Evolutionary conservation across 176 grass and related monocot species (phyloP), one percentile per base, ranked within the genome.

Genomic region (Carex myosuroides): DNA sequence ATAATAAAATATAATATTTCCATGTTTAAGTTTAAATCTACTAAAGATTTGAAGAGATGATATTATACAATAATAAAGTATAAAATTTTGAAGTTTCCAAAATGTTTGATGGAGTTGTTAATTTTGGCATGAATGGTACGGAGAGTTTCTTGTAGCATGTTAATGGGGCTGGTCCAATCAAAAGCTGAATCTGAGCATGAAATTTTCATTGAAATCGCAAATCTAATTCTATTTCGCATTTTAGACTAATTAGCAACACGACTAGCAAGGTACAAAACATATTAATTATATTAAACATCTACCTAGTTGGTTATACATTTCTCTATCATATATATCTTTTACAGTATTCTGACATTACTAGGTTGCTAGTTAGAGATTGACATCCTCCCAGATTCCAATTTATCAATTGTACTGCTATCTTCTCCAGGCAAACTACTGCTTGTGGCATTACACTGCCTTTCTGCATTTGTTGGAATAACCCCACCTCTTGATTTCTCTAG

Each of bases 301-400:
- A 1, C 55, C 13, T 13, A 57, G 3, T 55, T 55, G 53, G 53
- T 55, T 55, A 55, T 33, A 41, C 2, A 71, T 71, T 64, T 71
- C 37, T 44, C 12, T 71, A 14, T 44, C 37, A 46, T 17, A 22
- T 42, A 20, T 44, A 72, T 48, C 21, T 2, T 21, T 22, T 46
- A 48, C 41, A 72, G 17, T 65, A 72, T 48, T 48, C 41, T 21
- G 48, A 72, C 16, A 21, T 21, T 9, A 71, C 16, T 44, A 3
- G 4, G 4, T 6, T 20, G 69, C 20, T 20, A 72, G 18, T 20
- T 46, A 50, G 41, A 72, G 69, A 50, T 72, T 78, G 81, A 91
- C 39, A 88, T 63, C 2, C 86, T 79, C n/a, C 89, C 81, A 41
- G 83, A 85, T 88, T 88, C 90, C 57, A 92, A 73, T 88, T 87